These are phyloP conservation scores for Teratosphaeria epicoccoides DNA, from an alignment of 2,329 filamentous ascomycete species.

Conservation along the genomic window DNA sequence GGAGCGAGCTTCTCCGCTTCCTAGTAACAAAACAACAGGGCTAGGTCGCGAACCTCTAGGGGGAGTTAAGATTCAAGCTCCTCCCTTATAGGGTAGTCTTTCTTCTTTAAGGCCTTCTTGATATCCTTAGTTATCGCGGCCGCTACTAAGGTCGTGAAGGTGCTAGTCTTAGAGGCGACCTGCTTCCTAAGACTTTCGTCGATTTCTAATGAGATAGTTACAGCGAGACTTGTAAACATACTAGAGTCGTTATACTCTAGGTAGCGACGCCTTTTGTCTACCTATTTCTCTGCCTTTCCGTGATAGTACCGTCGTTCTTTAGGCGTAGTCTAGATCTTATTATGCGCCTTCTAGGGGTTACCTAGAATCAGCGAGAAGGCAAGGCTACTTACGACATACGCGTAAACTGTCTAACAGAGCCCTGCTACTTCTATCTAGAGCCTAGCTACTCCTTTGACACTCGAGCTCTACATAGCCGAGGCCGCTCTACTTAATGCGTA, in stretches of 20 bases:
- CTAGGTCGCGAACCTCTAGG: neutral
- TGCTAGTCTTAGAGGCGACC: no score
- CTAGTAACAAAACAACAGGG: neutral
- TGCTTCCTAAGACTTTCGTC: no score
- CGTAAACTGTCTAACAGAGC: no score
- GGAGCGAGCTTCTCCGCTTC: neutral
- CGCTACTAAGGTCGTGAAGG: no score
- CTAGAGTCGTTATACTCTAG: neutral
- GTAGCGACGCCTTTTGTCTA: neutral
- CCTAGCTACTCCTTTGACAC: no score
- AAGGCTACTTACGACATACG: no score
- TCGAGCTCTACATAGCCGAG: no score
- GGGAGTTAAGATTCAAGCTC: neutral
- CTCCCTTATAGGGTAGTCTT: neutral
- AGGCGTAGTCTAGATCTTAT: neutral
- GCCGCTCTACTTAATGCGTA: no score
- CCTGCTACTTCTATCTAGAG: no score
- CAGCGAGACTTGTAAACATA: neutral
- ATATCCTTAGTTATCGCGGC: neutral
- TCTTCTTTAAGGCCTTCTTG: constrained; percentile 3
- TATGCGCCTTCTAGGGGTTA: neutral
- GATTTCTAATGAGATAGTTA: neutral
- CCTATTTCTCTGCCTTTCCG: neutral
- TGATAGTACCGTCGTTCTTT: neutral
- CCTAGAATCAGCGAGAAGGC: neutral